Evolutionary conservation across 2,329 filamentous ascomycete species (phyloP).

Genomic region (Mycogone perniciosa): DNA sequence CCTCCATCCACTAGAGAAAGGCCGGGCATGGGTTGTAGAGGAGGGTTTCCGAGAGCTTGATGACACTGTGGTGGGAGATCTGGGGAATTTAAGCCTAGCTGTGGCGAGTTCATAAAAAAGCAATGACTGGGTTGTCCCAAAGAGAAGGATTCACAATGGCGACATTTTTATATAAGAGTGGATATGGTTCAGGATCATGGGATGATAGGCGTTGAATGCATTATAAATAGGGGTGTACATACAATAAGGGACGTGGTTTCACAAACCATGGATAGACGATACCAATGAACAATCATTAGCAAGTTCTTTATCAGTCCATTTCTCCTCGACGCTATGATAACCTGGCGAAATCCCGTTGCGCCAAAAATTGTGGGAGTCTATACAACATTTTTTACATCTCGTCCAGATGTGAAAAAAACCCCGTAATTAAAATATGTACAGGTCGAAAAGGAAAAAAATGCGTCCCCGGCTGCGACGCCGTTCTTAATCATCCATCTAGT

Average conservation of each 20-base stretch:
- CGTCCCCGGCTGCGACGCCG: not conserved
- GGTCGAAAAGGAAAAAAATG: constrained; percentile 12
- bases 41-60: constrained; percentile 78
- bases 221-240: too few species aligned
- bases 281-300: too few species aligned
- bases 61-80: constrained; percentile 22
- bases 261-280: too few species aligned
- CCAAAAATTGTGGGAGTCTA: constrained; percentile 10
- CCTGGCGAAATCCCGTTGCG: not conserved
- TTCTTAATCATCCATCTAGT: constrained; percentile 1
- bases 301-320: not conserved
- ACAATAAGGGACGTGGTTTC: too few species aligned
- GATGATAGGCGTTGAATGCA: too few species aligned
- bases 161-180: too few species aligned
- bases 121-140: too few species aligned
- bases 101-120: not conserved
- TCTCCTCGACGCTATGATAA: constrained; percentile 11
- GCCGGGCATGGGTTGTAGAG: constrained; percentile 73
- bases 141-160: too few species aligned
- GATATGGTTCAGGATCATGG: too few species aligned
- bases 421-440: constrained; percentile 23
- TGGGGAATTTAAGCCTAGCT: constrained; percentile 7
- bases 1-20: constrained; percentile 51
- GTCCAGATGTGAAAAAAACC: constrained; percentile 17
- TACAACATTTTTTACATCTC: constrained; percentile 11